Percentiles rank a stretch among this genome's conserved stretches.
phyloP scores from a whole-genome alignment of 805 yeast species.

The Starmerella vaccinii region DNA sequence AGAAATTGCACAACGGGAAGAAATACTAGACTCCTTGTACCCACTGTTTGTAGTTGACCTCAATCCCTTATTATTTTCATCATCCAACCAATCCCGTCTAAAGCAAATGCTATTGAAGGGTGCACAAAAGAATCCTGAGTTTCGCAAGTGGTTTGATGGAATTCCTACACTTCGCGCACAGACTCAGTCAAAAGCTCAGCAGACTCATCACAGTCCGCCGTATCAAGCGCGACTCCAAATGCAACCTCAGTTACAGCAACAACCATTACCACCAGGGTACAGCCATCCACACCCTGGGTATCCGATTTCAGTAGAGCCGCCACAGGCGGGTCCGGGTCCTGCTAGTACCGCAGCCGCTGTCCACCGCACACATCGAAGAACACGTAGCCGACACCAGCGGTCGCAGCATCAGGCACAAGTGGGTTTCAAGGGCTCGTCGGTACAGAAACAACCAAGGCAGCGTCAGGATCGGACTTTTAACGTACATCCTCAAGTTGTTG shows the following conservation, averaged over 20 bases:
- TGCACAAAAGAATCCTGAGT: slow-evolving; percentile 23
- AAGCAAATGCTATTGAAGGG: slow-evolving; percentile 31
- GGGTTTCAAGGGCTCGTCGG: neutral
- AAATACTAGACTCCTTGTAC: slow-evolving; percentile 20
- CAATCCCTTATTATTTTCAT: slow-evolving; percentile 29
- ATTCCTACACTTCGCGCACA: slow-evolving; percentile 12
- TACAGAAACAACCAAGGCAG: neutral
- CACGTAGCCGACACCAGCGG: neutral
- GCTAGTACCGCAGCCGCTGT: neutral
- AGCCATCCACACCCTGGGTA: neutral
- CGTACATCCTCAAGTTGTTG: neutral
- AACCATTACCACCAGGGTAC: neutral
- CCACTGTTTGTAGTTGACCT: slow-evolving; percentile 25
- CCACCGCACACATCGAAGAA: neutral
- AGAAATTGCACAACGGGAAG: slow-evolving; percentile 20
- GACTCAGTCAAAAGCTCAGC: neutral
- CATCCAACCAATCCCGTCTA: slow-evolving; percentile 30
- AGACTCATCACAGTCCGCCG: neutral
- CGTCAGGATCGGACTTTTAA: neutral
- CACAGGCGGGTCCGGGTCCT: neutral
- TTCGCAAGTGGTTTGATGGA: slow-evolving; percentile 18
- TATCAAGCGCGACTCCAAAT: neutral
- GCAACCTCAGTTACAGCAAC: neutral
- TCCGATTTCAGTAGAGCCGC: neutral
- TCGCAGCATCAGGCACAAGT: neutral